Base-by-base conservation (phyloP, 495 filamentous ascomycete genomes). In the Mytilinidion resinicola region DNA sequence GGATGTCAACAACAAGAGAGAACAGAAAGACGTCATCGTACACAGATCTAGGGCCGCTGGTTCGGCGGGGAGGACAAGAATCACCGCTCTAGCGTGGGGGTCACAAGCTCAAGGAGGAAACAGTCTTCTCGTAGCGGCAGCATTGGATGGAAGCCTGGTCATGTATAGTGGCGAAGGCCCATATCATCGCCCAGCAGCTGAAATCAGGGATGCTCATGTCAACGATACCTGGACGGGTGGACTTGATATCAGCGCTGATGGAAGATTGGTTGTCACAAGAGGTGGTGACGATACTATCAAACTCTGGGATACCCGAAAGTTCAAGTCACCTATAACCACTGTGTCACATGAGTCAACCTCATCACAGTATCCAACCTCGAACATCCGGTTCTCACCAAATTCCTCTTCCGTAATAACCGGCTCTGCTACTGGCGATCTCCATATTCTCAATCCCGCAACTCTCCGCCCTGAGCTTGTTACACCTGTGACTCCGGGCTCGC, bases 251-350 rank as follows among this genome's bases (percentile, higher is more conserved):
- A 97, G 93, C 66, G 72, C 83, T 1, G 93, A 98, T 71, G 93
- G 93, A 4, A 79, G 93, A 41, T 84, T 95, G 68, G 83, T 96
- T 0, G 84, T 96, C 12, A 96, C 89, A 8, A 78, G 90, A 63
- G 93, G 93, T 34, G 91, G 91, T 34, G 91, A 96, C 72, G 84
- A 95, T 72, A 91, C 80, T 0, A 87, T 89, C 62, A 76, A 77
- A 74, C 80, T 96, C 7, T 98, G 93, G 93, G 93, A 98, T 72
- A 96, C 86, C 4, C 83, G 93, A 49, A 98, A 96, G 67, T 93
- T 98, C 77, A 96, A 93, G 70, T 75, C 83, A 21, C 90, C 93
- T 6, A 78, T 98, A 15, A 88, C 83, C 35, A 86, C 84, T 1
- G 81, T 88, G n/a, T 71, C 86, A 2, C 88, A 93, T 70, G 74